Base-by-base conservation (phyloP, 2,329 filamentous ascomycete genomes). In the Fusarium citri region DNA sequence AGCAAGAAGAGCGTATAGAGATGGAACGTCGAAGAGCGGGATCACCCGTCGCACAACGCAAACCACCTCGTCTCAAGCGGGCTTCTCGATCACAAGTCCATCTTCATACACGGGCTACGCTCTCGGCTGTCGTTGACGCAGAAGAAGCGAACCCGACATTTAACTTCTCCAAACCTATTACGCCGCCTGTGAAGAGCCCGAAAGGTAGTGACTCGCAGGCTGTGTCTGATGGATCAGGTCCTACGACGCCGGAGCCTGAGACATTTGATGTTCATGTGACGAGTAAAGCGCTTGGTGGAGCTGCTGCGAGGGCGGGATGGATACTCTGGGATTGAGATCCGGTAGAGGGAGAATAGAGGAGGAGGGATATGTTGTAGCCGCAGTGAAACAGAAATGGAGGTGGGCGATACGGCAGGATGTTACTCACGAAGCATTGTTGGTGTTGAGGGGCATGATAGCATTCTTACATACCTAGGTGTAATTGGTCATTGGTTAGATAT, bases 1-100 rank as follows among this genome's bases (percentile, higher is more conserved):
- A 81, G 18, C 79, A 82, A 40, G 82, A 84, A 41, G 83, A 85
- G 63, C 78, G 78, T 6, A 71, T 82, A 4, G 83, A 85, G 69
- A 82, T 85, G 73, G 70, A 76, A 2, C 80, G 79, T 6, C 72
- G 77, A 28, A 73, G 67, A 5, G 74, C 50, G 15, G 61, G 73
- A 41, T 76, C 78, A 9, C 74, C 75, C 2, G 67, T 68, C 4
- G 56, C 75, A 11, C 73, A 76, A 31, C 79, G 80, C 18, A 83
- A 82, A 59, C 82, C 83, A 26, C 81, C 83, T 22, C 82, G 77
- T 20, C 73, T 85, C 18, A 83, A 83, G 61, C 78, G 80, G 20
- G 77, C 79, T 20, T 78, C 81, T n/a, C 80, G 80, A 64, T 80
- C 80, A 23, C 78, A 82, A 28, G 72, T 79, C 18, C 76, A 82